These are phyloP conservation scores for Aspergillus clavatus DNA, from an alignment of 2,329 filamentous ascomycete species.

Conservation along the genomic window DNA sequence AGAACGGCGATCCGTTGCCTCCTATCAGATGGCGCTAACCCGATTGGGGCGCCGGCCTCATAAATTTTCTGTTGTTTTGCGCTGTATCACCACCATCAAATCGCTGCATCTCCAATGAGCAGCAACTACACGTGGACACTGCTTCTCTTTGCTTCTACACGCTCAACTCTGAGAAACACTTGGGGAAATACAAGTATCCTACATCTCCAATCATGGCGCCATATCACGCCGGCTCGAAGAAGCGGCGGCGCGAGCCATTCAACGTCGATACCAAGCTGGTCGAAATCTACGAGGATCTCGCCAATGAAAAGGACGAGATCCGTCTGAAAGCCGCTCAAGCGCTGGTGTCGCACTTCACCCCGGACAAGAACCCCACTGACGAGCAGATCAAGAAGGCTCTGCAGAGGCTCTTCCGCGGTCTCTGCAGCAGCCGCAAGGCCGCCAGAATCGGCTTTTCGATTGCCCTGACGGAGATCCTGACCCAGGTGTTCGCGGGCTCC, in stretches of 20 bases:
- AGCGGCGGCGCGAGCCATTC: slow-evolving; percentile 39
- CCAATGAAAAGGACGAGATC: slow-evolving; percentile 44
- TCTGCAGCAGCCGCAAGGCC: slow-evolving; percentile 85
- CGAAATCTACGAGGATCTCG: slow-evolving; percentile 47
- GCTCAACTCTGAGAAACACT: too few species aligned
- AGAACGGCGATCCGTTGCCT: slow-evolving; percentile 1
- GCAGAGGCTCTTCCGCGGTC: slow-evolving; percentile 72
- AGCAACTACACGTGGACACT: too few species aligned
- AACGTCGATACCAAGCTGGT: slow-evolving; percentile 44
- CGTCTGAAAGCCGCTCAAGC: slow-evolving; percentile 43
- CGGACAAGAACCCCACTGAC: slow-evolving; percentile 35
- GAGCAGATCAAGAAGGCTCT: slow-evolving; percentile 41
- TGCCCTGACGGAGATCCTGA: slow-evolving; percentile 75
- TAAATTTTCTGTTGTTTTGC: slow-evolving; percentile 18
- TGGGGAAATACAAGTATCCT: background rate
- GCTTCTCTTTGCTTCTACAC: too few species aligned
- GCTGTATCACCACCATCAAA: slow-evolving; percentile 5
- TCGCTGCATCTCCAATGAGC: slow-evolving; percentile 1
- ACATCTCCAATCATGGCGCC: slow-evolving; percentile 24
- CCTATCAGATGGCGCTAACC: slow-evolving; percentile 19
- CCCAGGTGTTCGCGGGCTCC: slow-evolving; percentile 56
- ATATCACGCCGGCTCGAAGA: slow-evolving; percentile 24
- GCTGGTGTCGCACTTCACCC: slow-evolving; percentile 42
- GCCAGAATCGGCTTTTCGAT: slow-evolving; percentile 85
- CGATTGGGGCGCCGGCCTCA: slow-evolving; percentile 10